Evolutionary conservation across 768 basidiomycete species (phyloP).

Genomic region (Boletus barrowsii): DNA sequence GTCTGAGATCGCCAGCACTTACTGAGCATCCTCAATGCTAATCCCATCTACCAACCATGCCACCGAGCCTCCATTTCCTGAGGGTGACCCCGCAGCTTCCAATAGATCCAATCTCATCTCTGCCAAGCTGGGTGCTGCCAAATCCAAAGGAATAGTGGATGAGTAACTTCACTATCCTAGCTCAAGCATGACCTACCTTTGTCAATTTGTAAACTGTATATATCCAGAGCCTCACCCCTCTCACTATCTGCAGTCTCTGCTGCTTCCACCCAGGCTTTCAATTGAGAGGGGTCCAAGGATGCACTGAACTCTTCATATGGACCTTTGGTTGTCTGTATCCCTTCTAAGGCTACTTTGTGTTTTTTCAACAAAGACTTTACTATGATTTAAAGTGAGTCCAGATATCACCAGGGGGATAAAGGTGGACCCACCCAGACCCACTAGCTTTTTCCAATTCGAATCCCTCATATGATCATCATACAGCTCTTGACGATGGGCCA

Average conservation of each 20-base stretch:
- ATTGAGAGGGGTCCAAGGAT: neutral
- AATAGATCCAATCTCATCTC: neutral
- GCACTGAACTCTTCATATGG: neutral
- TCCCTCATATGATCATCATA: conserved; percentile 2
- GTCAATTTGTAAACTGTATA: neutral
- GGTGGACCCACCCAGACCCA: neutral
- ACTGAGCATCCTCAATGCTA: neutral
- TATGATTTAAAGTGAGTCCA: neutral
- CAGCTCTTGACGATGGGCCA: conserved; percentile 25
- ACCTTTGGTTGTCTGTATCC: neutral
- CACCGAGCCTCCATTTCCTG: neutral
- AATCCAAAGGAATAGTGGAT: too few relatives aligned
- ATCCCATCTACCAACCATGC: too few relatives aligned
- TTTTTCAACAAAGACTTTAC: neutral
- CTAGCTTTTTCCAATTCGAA: conserved; percentile 1
- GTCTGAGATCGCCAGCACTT: neutral
- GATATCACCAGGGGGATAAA: neutral
- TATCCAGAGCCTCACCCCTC: neutral
- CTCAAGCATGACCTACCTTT: neutral
- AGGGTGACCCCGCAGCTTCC: neutral
- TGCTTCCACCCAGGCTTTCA: too few relatives aligned
- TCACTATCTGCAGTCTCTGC: neutral
- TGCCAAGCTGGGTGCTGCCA: neutral
- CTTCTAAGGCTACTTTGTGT: neutral
- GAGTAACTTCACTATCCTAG: too few relatives aligned